Conservation (phyloP, 352 stramenopile genomes). For the Halophytophthora batemanensis region DNA sequence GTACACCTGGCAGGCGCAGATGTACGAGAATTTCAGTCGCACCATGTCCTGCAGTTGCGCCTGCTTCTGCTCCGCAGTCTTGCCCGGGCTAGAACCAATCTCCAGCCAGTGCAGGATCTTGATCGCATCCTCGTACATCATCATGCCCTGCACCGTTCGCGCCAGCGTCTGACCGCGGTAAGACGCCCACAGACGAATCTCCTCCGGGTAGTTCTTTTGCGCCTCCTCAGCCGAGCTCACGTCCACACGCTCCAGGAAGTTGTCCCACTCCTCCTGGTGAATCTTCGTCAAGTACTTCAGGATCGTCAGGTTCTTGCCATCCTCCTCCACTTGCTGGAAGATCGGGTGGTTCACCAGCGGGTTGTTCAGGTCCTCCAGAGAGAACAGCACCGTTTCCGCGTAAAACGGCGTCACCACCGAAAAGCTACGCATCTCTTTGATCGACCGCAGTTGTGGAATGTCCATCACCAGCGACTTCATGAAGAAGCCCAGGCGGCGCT, state of each 20-base stretch:
- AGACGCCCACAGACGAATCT: conserved; percentile 79
- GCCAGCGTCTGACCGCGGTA: conserved; percentile 79
- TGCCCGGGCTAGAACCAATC: conserved; percentile 66
- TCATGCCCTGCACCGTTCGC: conserved; percentile 82
- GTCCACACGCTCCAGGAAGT: conserved; percentile 81
- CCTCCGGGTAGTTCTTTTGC: conserved; percentile 63
- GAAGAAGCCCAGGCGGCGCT: conserved; percentile 81
- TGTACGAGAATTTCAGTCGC: conserved; percentile 84
- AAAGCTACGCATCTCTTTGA: conserved; percentile 85
- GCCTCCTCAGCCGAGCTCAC: conserved; percentile 71
- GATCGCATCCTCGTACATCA: conserved; percentile 86
- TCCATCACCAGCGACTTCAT: conserved; percentile 88
- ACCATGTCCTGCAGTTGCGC: conserved; percentile 81
- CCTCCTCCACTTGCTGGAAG: conserved; percentile 80
- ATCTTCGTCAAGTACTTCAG: conserved; percentile 86
- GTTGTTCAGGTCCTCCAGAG: conserved; percentile 75
- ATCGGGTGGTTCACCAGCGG: conserved; percentile 83
- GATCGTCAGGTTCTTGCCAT: conserved; percentile 84
- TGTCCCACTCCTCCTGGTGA: conserved; percentile 82
- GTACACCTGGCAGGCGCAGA: conserved; percentile 84
- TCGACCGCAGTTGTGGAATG: conserved; percentile 72
- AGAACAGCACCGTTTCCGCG: conserved; percentile 78
- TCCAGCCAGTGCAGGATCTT: conserved; percentile 87
- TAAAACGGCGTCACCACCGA: conserved; percentile 86
- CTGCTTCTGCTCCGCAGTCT: conserved; percentile 74